phyloP scores from a whole-genome alignment of 2,329 filamentous ascomycete species.

The Orbilia javanica region DNA sequence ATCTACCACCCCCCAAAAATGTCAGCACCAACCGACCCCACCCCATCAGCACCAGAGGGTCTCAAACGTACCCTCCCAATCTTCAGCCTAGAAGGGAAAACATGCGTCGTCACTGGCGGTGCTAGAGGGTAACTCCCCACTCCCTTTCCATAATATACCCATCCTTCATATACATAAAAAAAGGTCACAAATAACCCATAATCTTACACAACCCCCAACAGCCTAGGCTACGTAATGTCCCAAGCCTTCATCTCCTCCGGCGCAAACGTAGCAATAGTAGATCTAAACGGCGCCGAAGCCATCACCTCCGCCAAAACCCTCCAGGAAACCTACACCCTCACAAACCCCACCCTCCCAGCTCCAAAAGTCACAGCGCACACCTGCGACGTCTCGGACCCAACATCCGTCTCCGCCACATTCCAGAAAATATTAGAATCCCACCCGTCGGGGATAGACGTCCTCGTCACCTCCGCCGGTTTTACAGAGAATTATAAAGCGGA shows the following conservation, averaged over 20 bases:
- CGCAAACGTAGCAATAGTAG: slow-evolving; percentile 89
- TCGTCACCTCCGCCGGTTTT: slow-evolving; percentile 96
- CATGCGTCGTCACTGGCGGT: slow-evolving; percentile 88
- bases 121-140: slow-evolving; percentile 81
- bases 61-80: slow-evolving; percentile 84
- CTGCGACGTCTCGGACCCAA: slow-evolving; percentile 84
- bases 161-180: neutral
- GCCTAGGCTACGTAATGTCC: slow-evolving; percentile 87
- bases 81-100: slow-evolving; percentile 87
- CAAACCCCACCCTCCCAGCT: slow-evolving; percentile 74
- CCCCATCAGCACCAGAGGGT: too few species aligned
- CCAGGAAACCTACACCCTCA: slow-evolving; percentile 85
- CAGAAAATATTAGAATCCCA: slow-evolving; percentile 67
- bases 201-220: too few species aligned
- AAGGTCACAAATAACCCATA: too few species aligned
- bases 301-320: slow-evolving; percentile 80
- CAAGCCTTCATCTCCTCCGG: slow-evolving; percentile 91
- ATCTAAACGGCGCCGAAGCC: slow-evolving; percentile 92
- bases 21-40: too few species aligned
- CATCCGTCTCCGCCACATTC: slow-evolving; percentile 81
- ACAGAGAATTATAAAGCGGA: slow-evolving; percentile 91
- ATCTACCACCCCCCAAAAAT: too few species aligned
- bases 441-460: slow-evolving; percentile 79
- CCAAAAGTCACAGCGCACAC: slow-evolving; percentile 92
- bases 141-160: slow-evolving; percentile 20